Evolutionary conservation across 129 eudicot species (phyloP), one percentile per base, ranked within the genome.

Genomic region (Silybum marianum): DNA sequence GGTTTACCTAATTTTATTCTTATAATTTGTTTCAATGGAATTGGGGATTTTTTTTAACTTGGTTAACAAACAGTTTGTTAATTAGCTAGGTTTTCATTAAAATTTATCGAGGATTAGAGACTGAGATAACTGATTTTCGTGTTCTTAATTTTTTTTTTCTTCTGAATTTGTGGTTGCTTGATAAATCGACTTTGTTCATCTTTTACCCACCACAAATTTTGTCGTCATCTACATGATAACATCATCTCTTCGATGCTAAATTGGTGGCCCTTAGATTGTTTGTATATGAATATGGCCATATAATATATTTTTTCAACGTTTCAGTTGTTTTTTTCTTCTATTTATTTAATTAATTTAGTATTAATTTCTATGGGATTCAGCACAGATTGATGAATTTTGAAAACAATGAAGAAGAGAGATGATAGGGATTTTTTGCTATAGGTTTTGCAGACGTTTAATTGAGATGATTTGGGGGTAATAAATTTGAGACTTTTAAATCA

Each of bases 191-290:
- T 66, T 65, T 74, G 28, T 83, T 78, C 30, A 42, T 83, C 42
- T 78, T 34, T 26, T 28, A 36, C 65, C 19, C 75, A 36, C 24
- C 22, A 54, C 10, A 44, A 40, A 16, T 46, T 76, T 84, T 79
- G 84, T 79, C 72, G 36, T 84, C 48, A 42, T 84, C 26, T 69
- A 9, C 38, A 79, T 18, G 73, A 36, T 51, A 39, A 73, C 16
- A 28, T 72, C 62, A 72, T 84, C 54, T 48, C 42, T 69, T 76
- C 19, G 71, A 63, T 76, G 48, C 21, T 32, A 19, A 73, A 48
- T 39, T 76, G 58, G 46, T 68, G 60, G 54, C 76, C 18, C 18
- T 14, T 74, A 65, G 75, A 74, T 81, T 65, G 24, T 76, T 70
- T 79, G 36, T 70, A 71, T 79, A 63, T 28, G n/a, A n/a, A 28